Base-by-base conservation (phyloP, 306 rosid species). In the Inga oerstediana region DNA sequence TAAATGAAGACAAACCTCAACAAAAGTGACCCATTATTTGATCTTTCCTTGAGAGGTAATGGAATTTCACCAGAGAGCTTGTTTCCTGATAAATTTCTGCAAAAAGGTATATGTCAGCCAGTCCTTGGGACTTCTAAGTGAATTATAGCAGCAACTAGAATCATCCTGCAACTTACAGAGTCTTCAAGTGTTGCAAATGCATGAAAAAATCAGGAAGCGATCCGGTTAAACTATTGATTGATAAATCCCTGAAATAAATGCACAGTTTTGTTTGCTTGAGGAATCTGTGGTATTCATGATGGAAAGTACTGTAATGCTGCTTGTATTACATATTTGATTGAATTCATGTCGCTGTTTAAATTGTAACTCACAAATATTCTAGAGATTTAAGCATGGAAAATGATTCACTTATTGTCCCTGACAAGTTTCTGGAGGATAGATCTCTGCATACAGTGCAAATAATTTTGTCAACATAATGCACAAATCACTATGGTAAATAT, bases 201-300 rank as follows among this genome's bases (percentile, higher is more conserved):
- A 85, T 80, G 22, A 90, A 52, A 74, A 80, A 80, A 22, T 83
- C 85, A 17, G 93, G 90, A 7, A 89, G 30, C 64, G 79, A 5
- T 76, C 91, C 94, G n/a, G 77, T 77, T 20, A 90, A 85, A 72
- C n/a, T 81, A 72, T 90, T 90, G 84, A 86, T 65, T 72, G 91
- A 90, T 81, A 88, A 77, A 82, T 87, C 92, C 88, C 94, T 90
- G 90, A 73, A 73, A 58, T 24, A 16, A 46, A 49, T 19, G 44
- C 45, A 16, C 35, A 20, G 54, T 54, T 56, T 75, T 39, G 14
- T 11, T 76, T 65, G 44, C 43, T 32, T 65, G 71, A 32, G 71
- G 71, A 32, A 65, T 65, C 43, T 65, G 10, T 65, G 71, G 71
- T 65, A 65, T 65, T 65, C 70, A 65, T 30, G 27, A 65, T 30